These are phyloP conservation scores for Termitomyces sp. DNA, from an alignment of 768 basidiomycete genomes.

Conservation along the genomic window DNA sequence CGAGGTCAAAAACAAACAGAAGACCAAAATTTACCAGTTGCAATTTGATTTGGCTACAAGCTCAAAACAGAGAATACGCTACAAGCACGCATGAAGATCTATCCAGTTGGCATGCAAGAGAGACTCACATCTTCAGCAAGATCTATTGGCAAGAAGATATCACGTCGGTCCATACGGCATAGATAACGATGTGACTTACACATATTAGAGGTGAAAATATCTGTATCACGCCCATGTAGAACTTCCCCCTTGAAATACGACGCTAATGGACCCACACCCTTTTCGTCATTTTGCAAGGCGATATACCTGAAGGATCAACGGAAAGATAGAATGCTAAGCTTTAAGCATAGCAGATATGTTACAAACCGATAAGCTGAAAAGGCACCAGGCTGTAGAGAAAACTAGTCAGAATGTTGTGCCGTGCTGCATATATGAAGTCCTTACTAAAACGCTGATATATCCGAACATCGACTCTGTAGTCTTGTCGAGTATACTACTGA, in stretches of 20 bases:
- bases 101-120: not conserved
- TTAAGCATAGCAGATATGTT: not conserved
- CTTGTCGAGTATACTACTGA: conserved; percentile 87
- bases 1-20: not conserved
- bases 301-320: conserved; percentile 53
- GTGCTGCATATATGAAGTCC: conserved; percentile 8
- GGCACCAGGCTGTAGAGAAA: conserved; percentile 63
- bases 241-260: conserved; percentile 98
- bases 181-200: conserved; percentile 44
- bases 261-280: conserved; percentile 81
- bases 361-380: conserved; percentile 81
- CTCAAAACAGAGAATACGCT: conserved; percentile 84
- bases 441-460: conserved; percentile 90
- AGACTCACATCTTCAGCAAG: conserved; percentile 84
- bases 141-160: conserved; percentile 35
- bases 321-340: not conserved
- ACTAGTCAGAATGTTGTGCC: not conserved
- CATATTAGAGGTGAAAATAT: conserved; percentile 96
- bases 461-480: conserved; percentile 87
- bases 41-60: conserved; percentile 72
- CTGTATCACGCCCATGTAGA: conserved; percentile 75
- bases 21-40: conserved; percentile 49
- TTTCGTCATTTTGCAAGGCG: conserved; percentile 79
- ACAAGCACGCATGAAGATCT: conserved; percentile 15
- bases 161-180: conserved; percentile 3